phyloP scores from a whole-genome alignment of 1,139 yeast species.

The Neolecta irregularis region DNA sequence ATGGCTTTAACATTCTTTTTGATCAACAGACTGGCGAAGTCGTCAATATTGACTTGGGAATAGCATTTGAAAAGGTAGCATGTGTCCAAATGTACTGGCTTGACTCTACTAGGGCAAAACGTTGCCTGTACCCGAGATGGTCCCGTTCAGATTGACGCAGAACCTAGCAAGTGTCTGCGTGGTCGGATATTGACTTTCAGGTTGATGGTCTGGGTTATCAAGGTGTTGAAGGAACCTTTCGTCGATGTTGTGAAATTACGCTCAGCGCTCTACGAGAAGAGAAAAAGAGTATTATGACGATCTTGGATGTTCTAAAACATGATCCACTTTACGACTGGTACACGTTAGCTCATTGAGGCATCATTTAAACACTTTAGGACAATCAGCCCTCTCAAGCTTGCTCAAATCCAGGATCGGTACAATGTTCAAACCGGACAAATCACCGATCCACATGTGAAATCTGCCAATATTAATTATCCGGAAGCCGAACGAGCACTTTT shows the following conservation, averaged over 20 bases:
- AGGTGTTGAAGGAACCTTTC: conserved; percentile 65
- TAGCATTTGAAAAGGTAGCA: conserved; percentile 56
- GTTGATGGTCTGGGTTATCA: conserved; percentile 85
- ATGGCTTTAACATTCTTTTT: conserved; percentile 74
- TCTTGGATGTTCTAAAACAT: conserved; percentile 72
- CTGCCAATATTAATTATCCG: conserved; percentile 32
- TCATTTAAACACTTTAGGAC: conserved; percentile 18
- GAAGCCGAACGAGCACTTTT: conserved; percentile 70
- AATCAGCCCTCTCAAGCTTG: conserved; percentile 27
- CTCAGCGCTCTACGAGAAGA: conserved; percentile 52
- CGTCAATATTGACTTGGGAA: conserved; percentile 88
- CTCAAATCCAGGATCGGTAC: conserved; percentile 36
- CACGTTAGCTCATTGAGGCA: conserved; percentile 12
- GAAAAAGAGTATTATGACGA: conserved; percentile 56
- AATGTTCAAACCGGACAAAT: conserved; percentile 8
- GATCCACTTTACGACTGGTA: conserved; percentile 92
- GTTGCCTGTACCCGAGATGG: conserved; percentile 77
- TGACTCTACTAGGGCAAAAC: conserved; percentile 42
- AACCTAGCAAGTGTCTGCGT: too few species aligned
- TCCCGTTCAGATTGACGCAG: conserved; percentile 81
- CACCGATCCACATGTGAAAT: not conserved
- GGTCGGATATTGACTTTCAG: too few species aligned
- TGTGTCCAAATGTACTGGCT: not conserved
- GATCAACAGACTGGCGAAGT: conserved; percentile 76
- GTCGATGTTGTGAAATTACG: conserved; percentile 58